These are phyloP conservation scores for Abortiporus biennis DNA, from an alignment of 1,284 basidiomycete species.

Conservation along the genomic window DNA sequence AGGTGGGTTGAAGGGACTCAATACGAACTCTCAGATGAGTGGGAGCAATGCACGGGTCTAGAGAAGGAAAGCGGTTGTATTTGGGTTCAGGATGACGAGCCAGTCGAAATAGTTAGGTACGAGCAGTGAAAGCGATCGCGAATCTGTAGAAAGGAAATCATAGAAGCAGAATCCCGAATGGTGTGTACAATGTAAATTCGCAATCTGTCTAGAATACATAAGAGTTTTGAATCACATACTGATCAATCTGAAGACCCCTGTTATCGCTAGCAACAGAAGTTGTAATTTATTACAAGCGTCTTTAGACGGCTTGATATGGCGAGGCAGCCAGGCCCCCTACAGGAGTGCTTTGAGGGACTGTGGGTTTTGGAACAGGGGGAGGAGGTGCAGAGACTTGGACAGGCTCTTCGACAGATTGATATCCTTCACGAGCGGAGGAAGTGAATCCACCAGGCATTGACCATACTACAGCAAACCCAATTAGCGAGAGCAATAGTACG, in stretches of 20 bases:
- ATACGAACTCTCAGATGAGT: constrained; percentile 32
- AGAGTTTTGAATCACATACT: no score
- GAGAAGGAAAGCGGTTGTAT: constrained; percentile 33
- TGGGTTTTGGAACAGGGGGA: constrained; percentile 20
- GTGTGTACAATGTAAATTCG: no score
- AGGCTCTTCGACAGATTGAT: constrained; percentile 71
- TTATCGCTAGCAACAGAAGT: constrained; percentile 4
- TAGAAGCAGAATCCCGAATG: no score
- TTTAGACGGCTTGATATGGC: constrained; percentile 49
- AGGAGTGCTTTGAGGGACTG: constrained; percentile 38
- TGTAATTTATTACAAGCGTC: not conserved
- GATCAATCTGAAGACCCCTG: not conserved
- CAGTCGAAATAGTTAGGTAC: constrained; percentile 14
- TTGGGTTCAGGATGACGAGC: constrained; percentile 33
- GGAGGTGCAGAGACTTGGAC: no score
- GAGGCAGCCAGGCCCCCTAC: no score
- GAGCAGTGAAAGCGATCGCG: constrained; percentile 5
- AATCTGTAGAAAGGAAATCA: no score
- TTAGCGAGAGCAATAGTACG: not conserved
- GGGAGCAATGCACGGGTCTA: constrained; percentile 25
- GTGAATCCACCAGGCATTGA: constrained; percentile 79
- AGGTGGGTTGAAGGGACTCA: constrained; percentile 51
- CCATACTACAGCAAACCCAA: constrained; percentile 51
- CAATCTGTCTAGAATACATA: no score
- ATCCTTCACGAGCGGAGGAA: constrained; percentile 55